phyloP scores from a whole-genome alignment of 768 basidiomycete species.

The Russula griseocarnosa region DNA sequence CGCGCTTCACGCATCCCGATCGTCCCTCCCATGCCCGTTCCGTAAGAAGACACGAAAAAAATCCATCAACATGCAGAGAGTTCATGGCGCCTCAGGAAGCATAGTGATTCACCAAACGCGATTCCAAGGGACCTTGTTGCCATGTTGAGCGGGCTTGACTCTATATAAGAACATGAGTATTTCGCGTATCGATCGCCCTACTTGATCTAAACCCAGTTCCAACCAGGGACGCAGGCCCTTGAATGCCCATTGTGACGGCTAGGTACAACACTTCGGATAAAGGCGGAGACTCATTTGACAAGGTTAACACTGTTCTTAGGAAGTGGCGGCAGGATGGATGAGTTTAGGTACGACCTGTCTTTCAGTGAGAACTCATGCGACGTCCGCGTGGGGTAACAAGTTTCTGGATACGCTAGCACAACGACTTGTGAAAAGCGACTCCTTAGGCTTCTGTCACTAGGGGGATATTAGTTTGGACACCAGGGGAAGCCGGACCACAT shows the following conservation, averaged over 20 bases:
- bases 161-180: slow-evolving; percentile 11
- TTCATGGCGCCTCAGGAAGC: slow-evolving; percentile 11
- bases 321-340: neutral
- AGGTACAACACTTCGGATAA: slow-evolving; percentile 3
- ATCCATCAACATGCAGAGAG: slow-evolving; percentile 22
- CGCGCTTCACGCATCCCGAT: neutral
- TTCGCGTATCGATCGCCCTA: slow-evolving; percentile 20
- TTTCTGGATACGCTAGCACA: neutral
- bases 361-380: slow-evolving; percentile 8
- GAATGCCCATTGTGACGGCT: neutral
- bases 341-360: neutral
- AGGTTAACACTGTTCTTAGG: neutral
- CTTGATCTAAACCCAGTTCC: slow-evolving; percentile 17
- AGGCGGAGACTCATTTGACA: neutral
- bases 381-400: neutral
- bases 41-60: neutral
- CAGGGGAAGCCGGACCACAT: neutral
- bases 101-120: slow-evolving; percentile 14
- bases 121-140: neutral
- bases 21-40: slow-evolving; percentile 19
- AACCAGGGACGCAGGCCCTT: slow-evolving; percentile 6
- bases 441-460: neutral
- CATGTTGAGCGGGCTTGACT: slow-evolving; percentile 13
- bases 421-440: too few species aligned
- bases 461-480: neutral